phyloP scores from a whole-genome alignment of 495 filamentous ascomycete genomes.

The Parmelia sp. region DNA sequence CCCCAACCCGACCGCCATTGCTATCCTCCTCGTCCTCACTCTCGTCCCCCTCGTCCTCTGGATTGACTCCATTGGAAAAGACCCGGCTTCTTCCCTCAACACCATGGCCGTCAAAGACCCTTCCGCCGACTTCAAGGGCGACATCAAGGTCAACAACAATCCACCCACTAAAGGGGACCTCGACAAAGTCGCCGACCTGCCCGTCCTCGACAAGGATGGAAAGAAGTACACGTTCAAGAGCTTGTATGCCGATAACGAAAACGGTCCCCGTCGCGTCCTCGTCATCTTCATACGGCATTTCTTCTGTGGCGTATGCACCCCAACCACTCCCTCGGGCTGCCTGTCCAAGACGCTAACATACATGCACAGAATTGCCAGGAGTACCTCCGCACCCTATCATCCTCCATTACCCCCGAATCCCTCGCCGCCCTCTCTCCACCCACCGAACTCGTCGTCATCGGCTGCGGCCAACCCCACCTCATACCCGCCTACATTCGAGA shows the following conservation, averaged over 20 bases:
- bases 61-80: neutral
- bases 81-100: neutral
- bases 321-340: neutral
- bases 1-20: neutral
- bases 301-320: conserved; percentile 69
- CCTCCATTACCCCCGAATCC: conserved; percentile 51
- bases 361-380: conserved; percentile 60
- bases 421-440: conserved; percentile 40
- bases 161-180: conserved; percentile 45
- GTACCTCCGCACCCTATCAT: conserved; percentile 59
- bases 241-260: conserved; percentile 43
- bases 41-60: neutral
- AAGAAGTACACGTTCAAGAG: conserved; percentile 58
- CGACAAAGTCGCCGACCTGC: conserved; percentile 47
- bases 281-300: conserved; percentile 85
- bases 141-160: conserved; percentile 35
- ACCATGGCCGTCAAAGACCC: conserved; percentile 1
- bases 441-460: conserved; percentile 66
- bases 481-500: conserved; percentile 61
- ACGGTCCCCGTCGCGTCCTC: conserved; percentile 48
- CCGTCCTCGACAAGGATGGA: conserved; percentile 59
- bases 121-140: conserved; percentile 20
- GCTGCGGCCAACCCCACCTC: conserved; percentile 68
- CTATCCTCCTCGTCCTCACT: neutral
- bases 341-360: neutral